Evolutionary conservation across 306 rosid species (phyloP).

Genomic region (Gastrolobium bilobum): DNA sequence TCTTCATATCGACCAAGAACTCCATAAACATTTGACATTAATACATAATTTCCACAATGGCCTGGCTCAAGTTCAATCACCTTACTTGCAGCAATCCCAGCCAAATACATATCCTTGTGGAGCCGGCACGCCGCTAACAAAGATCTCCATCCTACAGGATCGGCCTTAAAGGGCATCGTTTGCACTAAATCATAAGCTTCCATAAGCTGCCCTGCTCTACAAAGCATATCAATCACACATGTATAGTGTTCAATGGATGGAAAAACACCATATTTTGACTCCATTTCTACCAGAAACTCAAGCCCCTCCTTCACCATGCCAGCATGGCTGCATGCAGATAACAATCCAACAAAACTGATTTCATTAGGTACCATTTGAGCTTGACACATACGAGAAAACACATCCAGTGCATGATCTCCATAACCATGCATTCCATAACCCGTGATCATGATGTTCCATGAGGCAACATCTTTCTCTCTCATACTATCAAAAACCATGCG

Average conservation of each 20-base stretch:
- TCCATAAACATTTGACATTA: slow-evolving; percentile 82
- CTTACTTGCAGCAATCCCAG: slow-evolving; percentile 64
- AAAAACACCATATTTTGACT: slow-evolving; percentile 60
- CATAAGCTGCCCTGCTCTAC: slow-evolving; percentile 73
- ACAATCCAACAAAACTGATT: slow-evolving; percentile 74
- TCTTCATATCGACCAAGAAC: slow-evolving; percentile 74
- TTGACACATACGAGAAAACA: slow-evolving; percentile 64
- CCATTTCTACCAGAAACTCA: slow-evolving; percentile 67
- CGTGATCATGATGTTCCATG: slow-evolving; percentile 91
- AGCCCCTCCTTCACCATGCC: slow-evolving; percentile 79
- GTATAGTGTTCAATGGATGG: slow-evolving; percentile 91
- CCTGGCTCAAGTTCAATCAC: slow-evolving; percentile 78
- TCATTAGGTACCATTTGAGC: slow-evolving; percentile 64
- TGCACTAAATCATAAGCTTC: slow-evolving; percentile 69
- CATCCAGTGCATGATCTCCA: slow-evolving; percentile 65
- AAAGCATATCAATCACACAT: slow-evolving; percentile 85
- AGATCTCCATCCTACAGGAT: slow-evolving; percentile 83
- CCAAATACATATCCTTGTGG: slow-evolving; percentile 71
- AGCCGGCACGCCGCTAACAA: slow-evolving; percentile 81
- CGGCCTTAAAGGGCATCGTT: slow-evolving; percentile 72
- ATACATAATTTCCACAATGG: slow-evolving; percentile 81
- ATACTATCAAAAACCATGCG: slow-evolving; percentile 61
- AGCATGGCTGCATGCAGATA: slow-evolving; percentile 83
- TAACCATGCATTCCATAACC: slow-evolving; percentile 87
- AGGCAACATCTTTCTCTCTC: slow-evolving; percentile 77